Evolutionary conservation across 2,329 filamentous ascomycete genomes (phyloP), one percentile per base, ranked within the genome.

Genomic region (Hypomyces perniciosus): DNA sequence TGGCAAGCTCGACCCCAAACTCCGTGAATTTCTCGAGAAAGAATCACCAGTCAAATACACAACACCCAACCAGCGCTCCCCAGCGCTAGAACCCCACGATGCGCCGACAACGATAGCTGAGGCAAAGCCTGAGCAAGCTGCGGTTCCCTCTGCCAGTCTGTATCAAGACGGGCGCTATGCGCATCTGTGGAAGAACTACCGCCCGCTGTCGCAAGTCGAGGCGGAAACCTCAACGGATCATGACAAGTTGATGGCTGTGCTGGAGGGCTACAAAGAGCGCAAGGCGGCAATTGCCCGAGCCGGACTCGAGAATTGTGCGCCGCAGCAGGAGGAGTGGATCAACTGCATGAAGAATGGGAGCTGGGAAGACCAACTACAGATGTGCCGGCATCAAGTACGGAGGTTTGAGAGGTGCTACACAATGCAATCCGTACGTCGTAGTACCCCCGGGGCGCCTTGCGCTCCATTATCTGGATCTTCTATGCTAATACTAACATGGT

Each of bases 121-220:
- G 46, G 7, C 57, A 28, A 50, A 54, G 27, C 20, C 48, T 8
- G 54, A 57, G 4, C 43, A 54, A 30, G 54, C 66, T 3, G 30
- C 41, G 3, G 74, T 80, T 5, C 80, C 79, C 1, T 59, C 62
- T 1, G 71, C 76, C 56, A 80, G 77, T 58, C 68, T 80, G 27
- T 83, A 75, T 63, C 77, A 73, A 50, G 80, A 83, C 62, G 80
- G 80, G n/a, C 76, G 80, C 41, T 83, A 83, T 69, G 90, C 91
- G 50, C 81, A 97, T 66, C 76, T 99, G 31, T 99, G 93, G 93
- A 92, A 90, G 70, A 89, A 81, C 52, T 99, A 99, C 76, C 80
- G 80, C 52, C 85, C 92, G 7, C 82, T 88, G 47, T 66, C 75
- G 34, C 76, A 86, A 51, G 72, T 95, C 54, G 85, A 92, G 62